Conservation (phyloP, 345 rosid genomes). For the Clausena lansium region DNA sequence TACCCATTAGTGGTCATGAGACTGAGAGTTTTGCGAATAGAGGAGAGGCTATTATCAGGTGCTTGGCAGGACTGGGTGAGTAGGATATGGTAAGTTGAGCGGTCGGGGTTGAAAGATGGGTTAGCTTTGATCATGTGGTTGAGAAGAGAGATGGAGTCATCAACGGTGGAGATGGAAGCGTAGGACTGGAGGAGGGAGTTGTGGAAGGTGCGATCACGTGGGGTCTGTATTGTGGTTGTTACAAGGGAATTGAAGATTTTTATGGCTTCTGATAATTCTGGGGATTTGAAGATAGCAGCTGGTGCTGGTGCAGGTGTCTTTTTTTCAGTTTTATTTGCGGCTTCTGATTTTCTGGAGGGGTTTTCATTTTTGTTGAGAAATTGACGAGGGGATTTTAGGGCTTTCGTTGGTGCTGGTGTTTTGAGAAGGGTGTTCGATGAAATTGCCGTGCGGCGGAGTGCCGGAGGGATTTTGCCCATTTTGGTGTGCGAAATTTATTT, state of each 20-base stretch:
- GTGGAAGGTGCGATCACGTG: slow-evolving; percentile 48
- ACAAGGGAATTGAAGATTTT: slow-evolving; percentile 52
- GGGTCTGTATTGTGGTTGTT: slow-evolving; percentile 38
- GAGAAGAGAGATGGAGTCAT: slow-evolving; percentile 64
- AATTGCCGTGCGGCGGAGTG: neutral
- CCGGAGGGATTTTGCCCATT: slow-evolving; percentile 13
- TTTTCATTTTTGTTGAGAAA: slow-evolving; percentile 35
- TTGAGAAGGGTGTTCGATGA: neutral
- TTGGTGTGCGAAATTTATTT: neutral
- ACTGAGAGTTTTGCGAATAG: slow-evolving; percentile 55
- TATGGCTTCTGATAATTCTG: slow-evolving; percentile 15
- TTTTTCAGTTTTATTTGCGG: slow-evolving; percentile 8
- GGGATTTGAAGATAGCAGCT: slow-evolving; percentile 1
- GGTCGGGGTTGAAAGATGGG: slow-evolving; percentile 64
- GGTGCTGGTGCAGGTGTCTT: too few relatives aligned
- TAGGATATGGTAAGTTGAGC: slow-evolving; percentile 59
- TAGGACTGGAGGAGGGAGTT: slow-evolving; percentile 84
- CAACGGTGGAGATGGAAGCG: slow-evolving; percentile 53
- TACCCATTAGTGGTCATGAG: slow-evolving; percentile 57
- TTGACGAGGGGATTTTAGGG: slow-evolving; percentile 14
- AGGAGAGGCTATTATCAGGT: slow-evolving; percentile 39
- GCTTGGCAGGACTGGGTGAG: slow-evolving; percentile 56
- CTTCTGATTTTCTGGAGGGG: slow-evolving; percentile 15
- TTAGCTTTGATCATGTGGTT: slow-evolving; percentile 54
- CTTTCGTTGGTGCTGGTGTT: slow-evolving; percentile 13